Conservation (phyloP, 2,329 filamentous ascomycete genomes). For the Ilyonectria destructans region DNA sequence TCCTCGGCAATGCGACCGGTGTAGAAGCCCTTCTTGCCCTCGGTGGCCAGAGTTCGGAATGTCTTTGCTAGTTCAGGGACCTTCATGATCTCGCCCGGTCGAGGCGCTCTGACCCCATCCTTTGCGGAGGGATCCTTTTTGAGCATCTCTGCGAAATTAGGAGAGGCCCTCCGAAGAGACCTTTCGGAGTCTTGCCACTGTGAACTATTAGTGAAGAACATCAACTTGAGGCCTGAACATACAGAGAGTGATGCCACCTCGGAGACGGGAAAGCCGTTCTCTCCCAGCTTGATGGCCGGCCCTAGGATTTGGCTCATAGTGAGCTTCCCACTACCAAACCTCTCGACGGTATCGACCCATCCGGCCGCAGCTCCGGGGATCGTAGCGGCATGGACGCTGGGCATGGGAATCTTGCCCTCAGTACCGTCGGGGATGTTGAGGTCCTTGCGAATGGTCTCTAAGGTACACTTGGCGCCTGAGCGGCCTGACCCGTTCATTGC, state of each 20-base stretch:
- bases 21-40: conserved; percentile 95
- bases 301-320: conserved; percentile 82
- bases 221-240: conserved; percentile 53
- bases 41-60: conserved; percentile 82
- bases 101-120: conserved; percentile 82
- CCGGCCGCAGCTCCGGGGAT: conserved; percentile 93
- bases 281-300: conserved; percentile 88
- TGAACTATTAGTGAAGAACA: not conserved
- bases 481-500: conserved; percentile 96
- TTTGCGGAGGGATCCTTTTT: conserved; percentile 80
- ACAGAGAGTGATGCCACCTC: conserved; percentile 82
- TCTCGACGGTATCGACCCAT: conserved; percentile 91
- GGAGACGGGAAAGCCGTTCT: conserved; percentile 91
- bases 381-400: conserved; percentile 86
- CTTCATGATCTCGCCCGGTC: conserved; percentile 89
- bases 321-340: conserved; percentile 91
- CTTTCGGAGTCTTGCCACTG: conserved; percentile 82
- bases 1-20: conserved; percentile 86
- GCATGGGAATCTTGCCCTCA: conserved; percentile 77
- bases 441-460: conserved; percentile 80
- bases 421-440: conserved; percentile 76
- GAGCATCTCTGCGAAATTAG: conserved; percentile 90
- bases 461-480: conserved; percentile 77
- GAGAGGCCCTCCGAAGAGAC: conserved; percentile 80
- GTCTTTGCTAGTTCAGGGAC: conserved; percentile 87